Base-by-base conservation (phyloP, 768 basidiomycete genomes). In the Leccinellum albellum region DNA sequence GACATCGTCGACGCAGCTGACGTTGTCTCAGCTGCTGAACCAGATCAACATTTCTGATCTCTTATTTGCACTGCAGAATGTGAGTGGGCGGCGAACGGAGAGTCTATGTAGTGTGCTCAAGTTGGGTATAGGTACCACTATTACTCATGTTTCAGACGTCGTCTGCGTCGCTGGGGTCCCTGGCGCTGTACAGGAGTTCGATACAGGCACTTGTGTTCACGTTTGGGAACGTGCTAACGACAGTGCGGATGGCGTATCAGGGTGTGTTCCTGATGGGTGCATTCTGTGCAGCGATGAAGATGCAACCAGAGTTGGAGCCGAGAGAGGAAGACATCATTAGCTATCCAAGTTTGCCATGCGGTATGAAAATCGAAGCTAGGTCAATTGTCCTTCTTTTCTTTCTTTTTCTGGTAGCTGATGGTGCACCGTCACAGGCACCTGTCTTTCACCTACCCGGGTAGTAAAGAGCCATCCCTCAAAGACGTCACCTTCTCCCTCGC, bases 221-320 rank as follows among this genome's bases (percentile, higher is more conserved):
- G 12, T 77, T 82, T 56, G 77, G 84, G 51, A 82, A 82, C 63
- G 67, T 93, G 59, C 67, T 86, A 29, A 81, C 82, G 42, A 88
- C 85, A 5, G 68, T 79, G 24, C 83, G 82, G 56, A 85, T 87
- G 84, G 84, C 85, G n/a, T 92, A 88, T 64, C 91, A 95, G 70
- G 83, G 85, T 31, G 80, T 94, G 50, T 94, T 95, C 74, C 76
- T 91, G 57, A 87, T 94, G 84, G 88, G 87, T 49, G 91, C 92
- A 7, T 94, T 92, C 67, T 85, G 83, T 64, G 89, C 89, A 46
- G 86, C 88, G 49, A 85, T 84, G 77, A 79, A 81, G 61, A 73
- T 92, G 59, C 81, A 83, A 61, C 88, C 88, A 26, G 79, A 79
- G 61, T 70, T 93, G 37, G 82, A 87, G 59, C 89, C 89, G 31